Base-by-base conservation (phyloP, 352 stramenopile genomes). In the Phytophthora meadii region DNA sequence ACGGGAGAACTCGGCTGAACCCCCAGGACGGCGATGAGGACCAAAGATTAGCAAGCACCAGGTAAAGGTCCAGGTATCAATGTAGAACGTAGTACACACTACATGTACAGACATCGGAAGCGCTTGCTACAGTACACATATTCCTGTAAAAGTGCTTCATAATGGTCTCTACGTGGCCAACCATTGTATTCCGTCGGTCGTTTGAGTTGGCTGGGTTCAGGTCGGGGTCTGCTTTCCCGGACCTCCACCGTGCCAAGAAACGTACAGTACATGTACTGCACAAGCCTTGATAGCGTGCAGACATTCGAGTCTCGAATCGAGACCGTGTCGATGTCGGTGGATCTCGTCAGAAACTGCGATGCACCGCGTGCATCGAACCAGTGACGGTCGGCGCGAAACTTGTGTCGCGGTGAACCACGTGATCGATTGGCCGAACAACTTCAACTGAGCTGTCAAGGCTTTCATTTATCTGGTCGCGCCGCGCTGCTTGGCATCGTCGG, bases 1-100 rank as follows among this genome's bases (percentile, higher is more conserved):
- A 17, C 58, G 56, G 50, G 58, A 67, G 44, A 54, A 57, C 51
- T 68, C 56, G 3, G 30, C 50, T 0, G 59, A 67, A 17, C 37
- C 51, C 9, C 17, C 37, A 8, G 37, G 10, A 3, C 44, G 58
- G 11, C 51, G 51, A 46, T 44, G 42, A 57, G 9, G 5, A 52
- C 46, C 27, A 15, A 37, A 11, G 8, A 11, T 3, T 11, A 8
- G 7, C 30, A 34, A 34, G 30, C 30, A 34, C 30, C 30, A 36
- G 30, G 28, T 34, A 34, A 34, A 34, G 30, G 30, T 36, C 30
- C 30, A 25, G 24, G 22, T 39, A 41, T 3, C n/a, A 40, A 10
- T 40, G 46, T 27, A 24, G 45, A 25, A 34, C 9, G 24, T 39
- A 50, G 52, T 52, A 61, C 6, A 25, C 12, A 42, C 25, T 50